phyloP scores from a whole-genome alignment of 768 basidiomycete species.

The Dacryopinax spathularia region DNA sequence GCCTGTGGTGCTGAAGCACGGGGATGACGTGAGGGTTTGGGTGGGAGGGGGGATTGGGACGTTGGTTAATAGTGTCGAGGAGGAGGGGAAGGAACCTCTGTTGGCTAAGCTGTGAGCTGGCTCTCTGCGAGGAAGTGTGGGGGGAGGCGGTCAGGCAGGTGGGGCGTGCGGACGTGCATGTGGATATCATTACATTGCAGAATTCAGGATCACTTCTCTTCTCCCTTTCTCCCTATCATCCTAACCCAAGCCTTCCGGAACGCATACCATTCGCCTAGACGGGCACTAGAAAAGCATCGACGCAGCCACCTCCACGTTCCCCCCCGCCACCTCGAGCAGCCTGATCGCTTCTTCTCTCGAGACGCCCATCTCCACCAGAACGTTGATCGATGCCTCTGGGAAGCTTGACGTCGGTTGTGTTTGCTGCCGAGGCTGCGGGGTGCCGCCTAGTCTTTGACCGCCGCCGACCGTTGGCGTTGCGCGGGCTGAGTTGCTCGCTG shows the following conservation, averaged over 20 bases:
- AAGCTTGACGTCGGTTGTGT: constrained; percentile 20
- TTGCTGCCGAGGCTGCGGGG: constrained; percentile 16
- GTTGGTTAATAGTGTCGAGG: constrained; percentile 60
- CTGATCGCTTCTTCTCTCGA: constrained; percentile 62
- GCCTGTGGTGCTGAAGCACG: constrained; percentile 52
- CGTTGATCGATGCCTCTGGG: constrained; percentile 48
- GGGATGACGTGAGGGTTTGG: constrained; percentile 56
- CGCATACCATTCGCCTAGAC: neutral
- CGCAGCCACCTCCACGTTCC: constrained; percentile 79
- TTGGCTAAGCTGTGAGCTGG: neutral
- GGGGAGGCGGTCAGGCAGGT: neutral
- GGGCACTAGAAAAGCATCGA: constrained; percentile 55
- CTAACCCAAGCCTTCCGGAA: neutral
- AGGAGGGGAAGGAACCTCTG: constrained; percentile 31
- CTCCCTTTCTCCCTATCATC: neutral
- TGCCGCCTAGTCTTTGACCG: neutral
- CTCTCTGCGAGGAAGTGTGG: neutral
- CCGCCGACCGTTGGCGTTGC: neutral
- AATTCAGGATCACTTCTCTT: neutral
- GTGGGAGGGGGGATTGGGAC: constrained; percentile 64
- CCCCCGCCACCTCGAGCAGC: constrained; percentile 61
- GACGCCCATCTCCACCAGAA: constrained; percentile 65
- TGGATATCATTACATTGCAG: neutral
- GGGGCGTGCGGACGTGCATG: neutral
- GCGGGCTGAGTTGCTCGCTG: constrained; percentile 17